Base-by-base conservation (phyloP, 352 stramenopile genomes). In the Globisporangium perplexum region DNA sequence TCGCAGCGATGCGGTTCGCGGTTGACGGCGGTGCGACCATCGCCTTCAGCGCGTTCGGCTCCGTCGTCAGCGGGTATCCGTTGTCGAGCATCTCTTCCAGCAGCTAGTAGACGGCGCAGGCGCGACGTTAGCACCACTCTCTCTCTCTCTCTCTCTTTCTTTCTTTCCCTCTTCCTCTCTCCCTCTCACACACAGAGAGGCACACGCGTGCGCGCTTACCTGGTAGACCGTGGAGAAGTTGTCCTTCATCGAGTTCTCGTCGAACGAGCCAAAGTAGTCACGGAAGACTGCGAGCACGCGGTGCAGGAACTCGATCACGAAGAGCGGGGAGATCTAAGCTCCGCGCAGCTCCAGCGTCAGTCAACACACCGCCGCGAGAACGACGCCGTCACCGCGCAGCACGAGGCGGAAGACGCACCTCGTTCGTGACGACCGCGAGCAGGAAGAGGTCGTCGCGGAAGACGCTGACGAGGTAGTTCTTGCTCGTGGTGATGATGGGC, bases 71-170 rank as follows among this genome's bases (percentile, higher is more conserved):
- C 4, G 97, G 95, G 68, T 97, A 98, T 12, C 97, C 97, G 63
- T 98, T 97, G 71, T 99, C 97, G 15, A 98, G 85, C 96, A 99
- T 99, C 74, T 98, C 90, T 55, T 97, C 88, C 28, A 98, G 68
- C n/a, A 97, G 63, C 69, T 96, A 59, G 36, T 47, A 56, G 4
- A 11, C 14, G 14, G 18, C 2, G 2, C 12, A 50, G 22, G 8
- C 3, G 30, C 3, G 43, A 4, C 14, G n/a, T n/a, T n/a, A n/a
- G n/a, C n/a, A n/a, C n/a, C n/a, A n/a, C n/a, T n/a, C n/a, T n/a
- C n/a, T n/a, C n/a, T n/a, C n/a, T n/a, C n/a, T n/a, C n/a, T n/a
- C n/a, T n/a, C n/a, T n/a, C n/a, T n/a, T n/a, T n/a, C n/a, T n/a
- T n/a, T n/a, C n/a, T n/a, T n/a, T n/a, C n/a, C n/a, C n/a, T n/a